Evolutionary conservation across 805 yeast species (phyloP).

Genomic region (Ogataea salicorniae): DNA sequence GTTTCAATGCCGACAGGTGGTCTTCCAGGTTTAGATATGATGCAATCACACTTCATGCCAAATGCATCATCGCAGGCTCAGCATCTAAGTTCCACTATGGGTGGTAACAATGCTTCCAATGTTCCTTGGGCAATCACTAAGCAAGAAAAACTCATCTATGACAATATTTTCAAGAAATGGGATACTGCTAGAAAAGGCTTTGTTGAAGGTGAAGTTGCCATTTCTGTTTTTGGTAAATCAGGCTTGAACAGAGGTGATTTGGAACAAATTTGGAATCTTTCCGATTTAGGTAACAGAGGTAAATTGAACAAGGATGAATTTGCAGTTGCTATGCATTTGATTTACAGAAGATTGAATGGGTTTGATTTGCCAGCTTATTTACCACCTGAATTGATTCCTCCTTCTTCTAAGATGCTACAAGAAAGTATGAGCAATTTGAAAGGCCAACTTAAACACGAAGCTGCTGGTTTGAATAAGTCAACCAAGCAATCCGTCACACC

Average conservation of each 20-base stretch:
- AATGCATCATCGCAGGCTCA: constrained; percentile 29
- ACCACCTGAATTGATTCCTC: constrained; percentile 89
- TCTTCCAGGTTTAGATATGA: constrained; percentile 62
- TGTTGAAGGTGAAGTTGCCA: constrained; percentile 76
- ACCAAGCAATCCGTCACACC: constrained; percentile 19
- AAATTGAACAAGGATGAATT: constrained; percentile 84
- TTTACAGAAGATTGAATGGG: constrained; percentile 86
- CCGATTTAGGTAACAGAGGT: constrained; percentile 80
- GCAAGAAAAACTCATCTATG: constrained; percentile 82
- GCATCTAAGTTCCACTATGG: constrained; percentile 27
- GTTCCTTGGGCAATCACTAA: constrained; percentile 81
- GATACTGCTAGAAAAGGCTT: constrained; percentile 64
- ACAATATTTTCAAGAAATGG: constrained; percentile 84
- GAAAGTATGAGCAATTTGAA: constrained; percentile 69
- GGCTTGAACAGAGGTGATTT: constrained; percentile 82
- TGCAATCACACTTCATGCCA: constrained; percentile 67
- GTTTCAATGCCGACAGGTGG: constrained; percentile 65
- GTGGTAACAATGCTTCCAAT: constrained; percentile 36
- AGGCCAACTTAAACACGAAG: constrained; percentile 45
- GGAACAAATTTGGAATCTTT: constrained; percentile 86
- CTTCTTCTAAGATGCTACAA: constrained; percentile 69
- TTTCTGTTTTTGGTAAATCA: constrained; percentile 82
- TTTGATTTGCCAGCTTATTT: constrained; percentile 73
- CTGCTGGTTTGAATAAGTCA: constrained; percentile 22
- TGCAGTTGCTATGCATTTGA: constrained; percentile 95